Evolutionary conservation across 257 asterid species (phyloP), one percentile per base, ranked within the genome.

Genomic region (Hygrophila difformis): DNA sequence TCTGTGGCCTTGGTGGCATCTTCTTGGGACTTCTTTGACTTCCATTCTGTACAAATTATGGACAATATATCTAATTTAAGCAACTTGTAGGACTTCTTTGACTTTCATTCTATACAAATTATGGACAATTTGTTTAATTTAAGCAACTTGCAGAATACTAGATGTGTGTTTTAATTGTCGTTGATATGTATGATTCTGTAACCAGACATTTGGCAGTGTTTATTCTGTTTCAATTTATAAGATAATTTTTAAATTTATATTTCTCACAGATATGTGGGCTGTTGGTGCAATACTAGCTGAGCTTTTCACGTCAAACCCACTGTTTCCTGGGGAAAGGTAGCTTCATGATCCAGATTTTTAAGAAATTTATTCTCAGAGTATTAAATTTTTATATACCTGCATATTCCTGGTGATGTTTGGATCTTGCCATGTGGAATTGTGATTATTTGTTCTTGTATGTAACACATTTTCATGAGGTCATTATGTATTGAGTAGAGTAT

Each of bases 251-350:
- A 12, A 41, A 53, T 62, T 15, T 51, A 40, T 61, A 60, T 40
- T 26, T 48, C 26, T 59, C 42, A 35, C 94, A 88, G 97, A 88
- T 72, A 81, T 88, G 94, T 88, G 96, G 97, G 94, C 97, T 2
- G 80, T 84, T 73, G 97, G 97, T 44, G 91, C 96, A 15, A 70
- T 84, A 67, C 72, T 88, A 60, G 97, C 96, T 63, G 97, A 88
- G 70, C 95, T 88, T 77, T 81, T 84, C 80, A 84, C 91, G 50
- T 72, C 47, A 45, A 64, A 81, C 67, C 96, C 96, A 10, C 76
- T 88, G 53, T 88, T 84, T 69, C 97, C 97, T 13, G 97, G 97
- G 62, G 93, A 79, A 84, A 88, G 97, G 97, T 81, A 67, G 71
- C 49, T 35, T 50, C 51, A 54, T 51, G 31, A 19, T 62, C 65